phyloP scores from a whole-genome alignment of 495 filamentous ascomycete genomes.

The Penicillium roqueforti region DNA sequence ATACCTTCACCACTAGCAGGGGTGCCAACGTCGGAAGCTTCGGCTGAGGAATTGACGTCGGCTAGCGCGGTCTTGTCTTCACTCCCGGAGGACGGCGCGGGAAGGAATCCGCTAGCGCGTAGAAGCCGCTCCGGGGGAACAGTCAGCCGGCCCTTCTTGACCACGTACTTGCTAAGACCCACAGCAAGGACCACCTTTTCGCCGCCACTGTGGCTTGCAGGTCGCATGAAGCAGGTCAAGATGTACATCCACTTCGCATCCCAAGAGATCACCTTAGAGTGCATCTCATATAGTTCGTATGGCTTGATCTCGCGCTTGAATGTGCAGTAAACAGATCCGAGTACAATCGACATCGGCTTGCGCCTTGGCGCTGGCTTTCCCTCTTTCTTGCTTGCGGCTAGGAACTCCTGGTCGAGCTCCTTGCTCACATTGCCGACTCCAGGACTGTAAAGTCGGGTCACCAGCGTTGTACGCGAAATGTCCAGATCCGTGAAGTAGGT shows the following conservation, averaged over 20 bases:
- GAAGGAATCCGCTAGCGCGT: slow-evolving; percentile 60
- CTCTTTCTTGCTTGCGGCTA: slow-evolving; percentile 31
- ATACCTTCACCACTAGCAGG: slow-evolving; percentile 36
- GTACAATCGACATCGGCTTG: slow-evolving; percentile 47
- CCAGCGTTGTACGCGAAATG: slow-evolving; percentile 59
- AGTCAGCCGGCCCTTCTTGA: slow-evolving; percentile 83
- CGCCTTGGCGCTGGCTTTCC: slow-evolving; percentile 43
- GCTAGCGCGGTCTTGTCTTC: slow-evolving; percentile 1
- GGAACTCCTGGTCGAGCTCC: slow-evolving; percentile 41
- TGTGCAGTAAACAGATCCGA: slow-evolving; percentile 61
- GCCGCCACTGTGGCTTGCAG: slow-evolving; percentile 36
- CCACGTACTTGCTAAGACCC: slow-evolving; percentile 80
- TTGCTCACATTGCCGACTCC: slow-evolving; percentile 51
- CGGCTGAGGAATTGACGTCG: slow-evolving; percentile 26
- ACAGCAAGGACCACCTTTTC: slow-evolving; percentile 65
- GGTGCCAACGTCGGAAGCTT: slow-evolving; percentile 34
- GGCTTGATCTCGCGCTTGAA: slow-evolving; percentile 69
- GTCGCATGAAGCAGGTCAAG: slow-evolving; percentile 64
- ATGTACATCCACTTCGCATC: slow-evolving; percentile 83
- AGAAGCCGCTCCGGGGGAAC: slow-evolving; percentile 77
- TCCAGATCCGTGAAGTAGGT: slow-evolving; percentile 76
- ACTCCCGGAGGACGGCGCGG: slow-evolving; percentile 20
- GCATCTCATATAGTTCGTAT: slow-evolving; percentile 62
- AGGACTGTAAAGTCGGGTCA: slow-evolving; percentile 55
- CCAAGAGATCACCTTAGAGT: slow-evolving; percentile 65